phyloP scores from a whole-genome alignment of 2,329 filamentous ascomycete genomes.

The Aspergillus fructus region DNA sequence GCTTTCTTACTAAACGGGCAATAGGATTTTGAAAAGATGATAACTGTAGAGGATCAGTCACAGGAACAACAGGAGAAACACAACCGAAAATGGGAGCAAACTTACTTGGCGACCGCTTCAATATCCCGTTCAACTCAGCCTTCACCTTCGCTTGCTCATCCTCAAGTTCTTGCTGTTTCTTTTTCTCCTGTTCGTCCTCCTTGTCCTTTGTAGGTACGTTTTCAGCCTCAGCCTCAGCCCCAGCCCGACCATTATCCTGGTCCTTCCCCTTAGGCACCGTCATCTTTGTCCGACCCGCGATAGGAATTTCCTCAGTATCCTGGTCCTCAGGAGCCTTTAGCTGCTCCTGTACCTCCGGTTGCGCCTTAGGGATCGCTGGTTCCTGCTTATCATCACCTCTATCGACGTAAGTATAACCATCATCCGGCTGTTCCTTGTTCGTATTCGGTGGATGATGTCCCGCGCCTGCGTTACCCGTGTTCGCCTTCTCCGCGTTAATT shows the following conservation, averaged over 20 bases:
- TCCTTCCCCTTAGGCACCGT: slow-evolving; percentile 40
- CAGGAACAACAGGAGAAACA: not conserved
- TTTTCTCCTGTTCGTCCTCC: slow-evolving; percentile 51
- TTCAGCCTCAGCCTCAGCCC: not conserved
- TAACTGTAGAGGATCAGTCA: slow-evolving; percentile 56
- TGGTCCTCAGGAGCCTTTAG: not conserved
- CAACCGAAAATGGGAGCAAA: slow-evolving; percentile 13
- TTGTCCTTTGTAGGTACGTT: slow-evolving; percentile 16
- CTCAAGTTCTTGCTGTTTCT: slow-evolving; percentile 54
- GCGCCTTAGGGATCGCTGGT: slow-evolving; percentile 35
- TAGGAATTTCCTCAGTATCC: slow-evolving; percentile 45
- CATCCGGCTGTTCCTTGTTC: slow-evolving; percentile 65
- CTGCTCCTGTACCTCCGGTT: not conserved
- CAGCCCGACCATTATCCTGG: slow-evolving; percentile 26
- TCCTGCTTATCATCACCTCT: slow-evolving; percentile 39
- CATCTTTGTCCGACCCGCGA: slow-evolving; percentile 56
- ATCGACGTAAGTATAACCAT: slow-evolving; percentile 41
- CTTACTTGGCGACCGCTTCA: slow-evolving; percentile 82
- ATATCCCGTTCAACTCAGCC: slow-evolving; percentile 70
- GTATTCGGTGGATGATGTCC: slow-evolving; percentile 47
- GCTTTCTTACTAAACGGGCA: slow-evolving; percentile 84
- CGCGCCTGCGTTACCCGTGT: slow-evolving; percentile 55
- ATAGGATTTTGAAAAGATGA: slow-evolving; percentile 95
- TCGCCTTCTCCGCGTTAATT: slow-evolving; percentile 49
- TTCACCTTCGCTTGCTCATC: slow-evolving; percentile 52